Evolutionary conservation across 495 filamentous ascomycete genomes (phyloP).

Genomic region (Parathielavia hyrcaniae): DNA sequence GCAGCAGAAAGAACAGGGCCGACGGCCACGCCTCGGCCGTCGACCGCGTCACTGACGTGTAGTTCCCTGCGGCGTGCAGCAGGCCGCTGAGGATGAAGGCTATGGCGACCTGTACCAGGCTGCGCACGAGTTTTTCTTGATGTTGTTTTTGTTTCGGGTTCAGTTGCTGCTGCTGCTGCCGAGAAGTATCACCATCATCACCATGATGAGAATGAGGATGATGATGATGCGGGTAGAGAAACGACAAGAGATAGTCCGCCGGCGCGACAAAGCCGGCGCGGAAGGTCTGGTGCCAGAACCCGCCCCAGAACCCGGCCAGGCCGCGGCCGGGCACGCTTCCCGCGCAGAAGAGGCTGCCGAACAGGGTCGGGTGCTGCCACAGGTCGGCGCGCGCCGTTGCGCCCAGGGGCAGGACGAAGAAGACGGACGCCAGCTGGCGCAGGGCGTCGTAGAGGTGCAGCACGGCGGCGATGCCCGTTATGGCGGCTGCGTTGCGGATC

Average conservation of each 20-base stretch:
- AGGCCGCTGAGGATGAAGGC: constrained; percentile 55
- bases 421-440: background rate
- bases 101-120: constrained; percentile 20
- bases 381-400: constrained; percentile 49
- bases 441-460: constrained; percentile 30
- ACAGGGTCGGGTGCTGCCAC: constrained; percentile 61
- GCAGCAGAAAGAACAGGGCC: constrained; percentile 50
- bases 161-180: no score
- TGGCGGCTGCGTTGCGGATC: constrained; percentile 48
- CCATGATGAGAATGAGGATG: background rate
- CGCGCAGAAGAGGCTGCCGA: constrained; percentile 48
- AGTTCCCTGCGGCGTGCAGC: constrained; percentile 54
- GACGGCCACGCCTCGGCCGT: constrained; percentile 29
- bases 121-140: constrained; percentile 25
- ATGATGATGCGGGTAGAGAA: background rate
- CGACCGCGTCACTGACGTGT: constrained; percentile 35
- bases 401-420: constrained; percentile 26
- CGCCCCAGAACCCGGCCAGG: constrained; percentile 69
- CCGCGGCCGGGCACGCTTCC: constrained; percentile 54
- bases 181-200: no score
- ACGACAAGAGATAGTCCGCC: constrained; percentile 28
- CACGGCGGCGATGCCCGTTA: constrained; percentile 47
- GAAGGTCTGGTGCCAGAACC: constrained; percentile 88
- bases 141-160: no score
- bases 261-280: constrained; percentile 62